These are phyloP conservation scores for Helicostylum pulchrum DNA, from an alignment of 192 early-diverging fungal species.

Conservation along the genomic window DNA sequence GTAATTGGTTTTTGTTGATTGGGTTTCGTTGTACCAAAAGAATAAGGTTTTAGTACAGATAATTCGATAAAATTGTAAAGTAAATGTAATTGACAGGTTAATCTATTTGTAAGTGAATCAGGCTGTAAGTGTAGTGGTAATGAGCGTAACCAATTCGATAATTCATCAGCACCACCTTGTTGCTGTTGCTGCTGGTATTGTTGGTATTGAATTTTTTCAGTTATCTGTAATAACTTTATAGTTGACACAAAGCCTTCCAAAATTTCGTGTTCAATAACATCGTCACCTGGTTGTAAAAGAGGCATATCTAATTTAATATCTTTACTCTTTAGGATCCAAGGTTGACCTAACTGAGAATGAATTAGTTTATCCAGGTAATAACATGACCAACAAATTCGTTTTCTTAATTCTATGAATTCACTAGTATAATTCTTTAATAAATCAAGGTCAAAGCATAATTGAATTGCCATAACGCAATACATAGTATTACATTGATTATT, in stretches of 20 bases:
- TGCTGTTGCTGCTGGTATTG: slow-evolving; percentile 14
- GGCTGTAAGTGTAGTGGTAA: slow-evolving; percentile 25
- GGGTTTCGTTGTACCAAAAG: background rate
- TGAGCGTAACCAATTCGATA: slow-evolving; percentile 21
- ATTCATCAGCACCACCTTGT: slow-evolving; percentile 13
- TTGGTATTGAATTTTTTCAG: slow-evolving; percentile 15
- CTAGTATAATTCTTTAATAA: slow-evolving; percentile 16
- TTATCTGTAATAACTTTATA: slow-evolving; percentile 25
- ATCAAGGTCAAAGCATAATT: slow-evolving; percentile 26
- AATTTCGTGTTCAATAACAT: slow-evolving; percentile 19
- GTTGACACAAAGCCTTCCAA: slow-evolving; percentile 24
- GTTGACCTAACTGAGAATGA: slow-evolving; percentile 13
- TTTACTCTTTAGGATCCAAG: slow-evolving; percentile 24
- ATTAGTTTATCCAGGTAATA: slow-evolving; percentile 36
- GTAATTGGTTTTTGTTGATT: slow-evolving; percentile 21
- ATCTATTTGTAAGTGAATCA: slow-evolving; percentile 14
- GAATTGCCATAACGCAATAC: slow-evolving; percentile 27
- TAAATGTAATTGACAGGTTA: slow-evolving; percentile 25
- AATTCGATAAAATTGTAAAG: slow-evolving; percentile 29
- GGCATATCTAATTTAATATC: slow-evolving; percentile 33
- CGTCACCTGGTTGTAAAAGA: slow-evolving; percentile 27
- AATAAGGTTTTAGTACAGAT: slow-evolving; percentile 18
- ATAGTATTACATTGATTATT: slow-evolving; percentile 10
- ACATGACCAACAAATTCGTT: slow-evolving; percentile 33
- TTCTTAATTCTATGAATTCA: slow-evolving; percentile 24